Evolutionary conservation across 2,329 filamentous ascomycete genomes (phyloP).

Genomic region (Cercospora berteroae): DNA sequence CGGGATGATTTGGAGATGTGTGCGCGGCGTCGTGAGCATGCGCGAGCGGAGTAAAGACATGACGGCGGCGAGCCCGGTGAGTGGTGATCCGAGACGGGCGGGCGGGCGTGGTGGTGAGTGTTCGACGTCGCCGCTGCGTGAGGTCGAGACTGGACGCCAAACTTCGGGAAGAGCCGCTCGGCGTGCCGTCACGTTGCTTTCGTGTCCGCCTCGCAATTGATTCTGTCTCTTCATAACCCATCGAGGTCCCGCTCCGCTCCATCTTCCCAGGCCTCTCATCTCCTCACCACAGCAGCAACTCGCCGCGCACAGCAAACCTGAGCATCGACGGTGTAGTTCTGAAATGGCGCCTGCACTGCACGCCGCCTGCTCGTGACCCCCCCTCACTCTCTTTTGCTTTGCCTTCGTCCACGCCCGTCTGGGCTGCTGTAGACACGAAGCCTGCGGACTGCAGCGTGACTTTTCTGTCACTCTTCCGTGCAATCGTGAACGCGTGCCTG

Average conservation of each 20-base stretch:
- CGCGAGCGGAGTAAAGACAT: conserved; percentile 36
- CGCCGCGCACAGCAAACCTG: conserved; percentile 11
- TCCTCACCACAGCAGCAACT: conserved; percentile 6
- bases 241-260: not conserved
- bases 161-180: not conserved
- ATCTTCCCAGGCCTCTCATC: conserved; percentile 1
- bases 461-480: conserved; percentile 5
- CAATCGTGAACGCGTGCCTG: conserved; percentile 10
- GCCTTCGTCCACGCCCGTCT: conserved; percentile 10
- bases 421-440: conserved; percentile 23
- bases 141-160: not conserved
- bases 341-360: conserved; percentile 19
- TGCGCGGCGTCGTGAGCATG: conserved; percentile 34
- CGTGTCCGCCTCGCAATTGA: conserved; percentile 3
- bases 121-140: conserved; percentile 4
- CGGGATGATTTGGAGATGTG: conserved; percentile 36
- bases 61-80: not conserved
- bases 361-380: conserved; percentile 17
- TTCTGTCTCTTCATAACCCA: not conserved
- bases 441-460: conserved; percentile 17
- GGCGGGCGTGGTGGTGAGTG: conserved; percentile 6
- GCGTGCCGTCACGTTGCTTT: not conserved
- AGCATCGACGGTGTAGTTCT: conserved; percentile 16
- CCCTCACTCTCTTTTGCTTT: conserved; percentile 11
- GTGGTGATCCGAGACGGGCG: not conserved